Base-by-base conservation (phyloP, 257 asterid species). In the Striga asiatica region DNA sequence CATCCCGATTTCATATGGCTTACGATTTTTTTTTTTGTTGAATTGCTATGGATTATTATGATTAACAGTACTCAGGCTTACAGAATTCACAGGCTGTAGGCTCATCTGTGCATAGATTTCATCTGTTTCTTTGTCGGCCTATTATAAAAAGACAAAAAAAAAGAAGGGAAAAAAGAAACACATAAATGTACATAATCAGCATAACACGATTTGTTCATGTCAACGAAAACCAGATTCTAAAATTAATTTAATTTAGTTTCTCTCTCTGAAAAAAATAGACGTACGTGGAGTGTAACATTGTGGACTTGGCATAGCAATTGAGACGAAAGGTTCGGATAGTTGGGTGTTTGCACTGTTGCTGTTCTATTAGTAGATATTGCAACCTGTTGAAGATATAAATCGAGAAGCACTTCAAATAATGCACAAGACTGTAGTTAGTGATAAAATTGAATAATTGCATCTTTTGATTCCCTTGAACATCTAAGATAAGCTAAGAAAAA, bases 91-190 rank as follows among this genome's bases (percentile, higher is more conserved):
- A 35, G 95, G 91, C 77, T 82, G 95, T 29, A 85, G 88, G 75
- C 85, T 82, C 94, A 85, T 85, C 69, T 85, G 95, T 11, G 94
- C 94, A 58, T 80, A 85, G 66, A 85, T 80, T 65, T 82, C 95
- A 49, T 85, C 95, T 1, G 95, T 82, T 19, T 82, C 95, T 71
- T 78, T 85, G 72, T 85, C 95, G 0, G 94, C 95, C 95, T 85
- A 56, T 51, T 19, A 64, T 50, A 47, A 58, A 13, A 41, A 64
- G 43, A 57, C 43, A 50, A 39, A 34, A n/a, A 21, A 55, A 55
- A 17, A 22, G 32, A 54, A 0, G n/a, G 18, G 14, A 14, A n/a
- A 39, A 39, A 0, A 3, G 20, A 14, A 20, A 39, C 46, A n/a
- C 6, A 13, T 13, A 20, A 0, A 3, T 14, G 6, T 14, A n/a